phyloP scores from a whole-genome alignment of 129 eudicot genomes.

The Chrysanthemum makinoi region DNA sequence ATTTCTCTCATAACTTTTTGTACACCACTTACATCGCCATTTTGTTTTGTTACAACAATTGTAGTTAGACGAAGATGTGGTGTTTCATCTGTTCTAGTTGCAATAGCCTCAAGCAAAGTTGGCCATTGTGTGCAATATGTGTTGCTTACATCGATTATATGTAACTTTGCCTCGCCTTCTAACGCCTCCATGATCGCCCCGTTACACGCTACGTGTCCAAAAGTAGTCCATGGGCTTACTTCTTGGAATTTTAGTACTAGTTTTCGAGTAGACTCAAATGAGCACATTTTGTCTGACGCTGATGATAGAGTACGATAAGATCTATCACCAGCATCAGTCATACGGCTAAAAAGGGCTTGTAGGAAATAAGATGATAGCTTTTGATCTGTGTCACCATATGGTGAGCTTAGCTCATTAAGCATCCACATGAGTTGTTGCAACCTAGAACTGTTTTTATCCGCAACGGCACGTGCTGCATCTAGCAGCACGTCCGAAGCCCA shows the following conservation, averaged over 20 bases:
- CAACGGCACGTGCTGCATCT: slow-evolving; percentile 70
- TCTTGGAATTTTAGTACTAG: slow-evolving; percentile 79
- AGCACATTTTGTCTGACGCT: slow-evolving; percentile 56
- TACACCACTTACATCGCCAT: slow-evolving; percentile 27
- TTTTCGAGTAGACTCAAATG: slow-evolving; percentile 72
- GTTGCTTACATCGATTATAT: slow-evolving; percentile 75
- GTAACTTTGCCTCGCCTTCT: slow-evolving; percentile 66
- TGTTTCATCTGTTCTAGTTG: slow-evolving; percentile 75
- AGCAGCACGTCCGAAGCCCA: slow-evolving; percentile 70
- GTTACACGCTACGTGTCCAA: slow-evolving; percentile 91
- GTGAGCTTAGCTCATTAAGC: slow-evolving; percentile 84
- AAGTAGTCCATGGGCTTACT: slow-evolving; percentile 95
- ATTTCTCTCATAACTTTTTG: slow-evolving; percentile 84
- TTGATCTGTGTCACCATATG: slow-evolving; percentile 84
- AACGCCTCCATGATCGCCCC: slow-evolving; percentile 92
- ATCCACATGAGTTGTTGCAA: slow-evolving; percentile 89
- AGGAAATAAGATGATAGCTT: slow-evolving; percentile 75
- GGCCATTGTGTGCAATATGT: slow-evolving; percentile 97
- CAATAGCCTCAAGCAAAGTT: slow-evolving; percentile 82
- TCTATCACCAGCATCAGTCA: slow-evolving; percentile 73
- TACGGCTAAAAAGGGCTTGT: slow-evolving; percentile 81
- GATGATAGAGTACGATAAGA: slow-evolving; percentile 44
- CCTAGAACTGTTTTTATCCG: slow-evolving; percentile 48
- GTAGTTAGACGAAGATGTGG: slow-evolving; percentile 76
- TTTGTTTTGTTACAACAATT: slow-evolving; percentile 38